These are phyloP conservation scores for Chlorophyllum brunneum DNA, from an alignment of 768 basidiomycete species.

Conservation along the genomic window DNA sequence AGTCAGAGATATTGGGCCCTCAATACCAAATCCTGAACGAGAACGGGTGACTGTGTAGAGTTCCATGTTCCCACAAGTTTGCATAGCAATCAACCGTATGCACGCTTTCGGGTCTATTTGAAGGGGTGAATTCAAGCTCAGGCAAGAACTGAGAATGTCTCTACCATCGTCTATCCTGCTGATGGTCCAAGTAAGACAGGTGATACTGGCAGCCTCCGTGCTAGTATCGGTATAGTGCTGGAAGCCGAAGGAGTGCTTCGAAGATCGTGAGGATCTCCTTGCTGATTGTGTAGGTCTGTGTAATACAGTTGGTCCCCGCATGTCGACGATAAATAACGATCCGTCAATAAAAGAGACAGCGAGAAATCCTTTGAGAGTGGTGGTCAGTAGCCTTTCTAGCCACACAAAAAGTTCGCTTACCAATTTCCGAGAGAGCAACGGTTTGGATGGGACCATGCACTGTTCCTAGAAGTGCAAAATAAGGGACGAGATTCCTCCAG, in stretches of 20 bases:
- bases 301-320: conserved; percentile 71
- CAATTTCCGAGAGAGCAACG: conserved; percentile 69
- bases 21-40: conserved; percentile 33
- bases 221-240: conserved; percentile 29
- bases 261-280: conserved; percentile 32
- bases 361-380: conserved; percentile 58
- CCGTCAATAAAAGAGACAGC: conserved; percentile 66
- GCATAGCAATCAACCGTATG: conserved; percentile 60
- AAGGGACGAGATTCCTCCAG: conserved; percentile 52
- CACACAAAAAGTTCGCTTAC: conserved; percentile 33
- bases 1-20: conserved; percentile 26
- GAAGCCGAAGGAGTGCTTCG: conserved; percentile 27
- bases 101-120: conserved; percentile 38
- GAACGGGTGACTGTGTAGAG: conserved; percentile 49
- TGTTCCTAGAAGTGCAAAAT: conserved; percentile 48
- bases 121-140: background rate
- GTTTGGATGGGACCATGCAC: conserved; percentile 39
- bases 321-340: conserved; percentile 60
- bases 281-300: conserved; percentile 40
- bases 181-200: conserved; percentile 65
- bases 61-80: conserved; percentile 53
- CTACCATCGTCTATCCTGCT: conserved; percentile 51
- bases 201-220: conserved; percentile 44
- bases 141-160: background rate
- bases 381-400: conserved; percentile 1